phyloP scores from a whole-genome alignment of 352 stramenopile species.

The Phytophthora constricta region DNA sequence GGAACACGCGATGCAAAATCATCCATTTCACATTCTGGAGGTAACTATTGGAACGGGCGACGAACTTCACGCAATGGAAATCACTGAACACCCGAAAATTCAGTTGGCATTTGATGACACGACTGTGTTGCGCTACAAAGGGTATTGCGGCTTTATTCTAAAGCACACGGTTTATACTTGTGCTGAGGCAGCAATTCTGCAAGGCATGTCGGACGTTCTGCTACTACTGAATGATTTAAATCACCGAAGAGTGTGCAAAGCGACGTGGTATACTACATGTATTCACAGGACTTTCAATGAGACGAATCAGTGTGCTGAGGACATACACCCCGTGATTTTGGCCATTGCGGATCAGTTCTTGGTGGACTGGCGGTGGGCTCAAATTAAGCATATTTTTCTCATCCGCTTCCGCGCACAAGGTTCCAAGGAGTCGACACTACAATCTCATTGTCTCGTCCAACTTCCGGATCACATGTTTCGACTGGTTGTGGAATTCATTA shows the following conservation, averaged over 20 bases:
- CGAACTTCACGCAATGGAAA: background rate
- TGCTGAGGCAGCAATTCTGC: background rate
- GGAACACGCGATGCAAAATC: slow-evolving; percentile 3
- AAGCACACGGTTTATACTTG: background rate
- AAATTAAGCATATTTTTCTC: slow-evolving; percentile 12
- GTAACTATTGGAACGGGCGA: background rate
- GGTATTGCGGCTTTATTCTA: background rate
- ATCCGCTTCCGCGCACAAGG: background rate
- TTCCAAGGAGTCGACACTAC: too few relatives aligned
- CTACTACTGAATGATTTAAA: background rate
- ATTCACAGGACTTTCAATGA: background rate
- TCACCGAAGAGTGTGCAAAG: background rate
- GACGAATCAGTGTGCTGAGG: background rate
- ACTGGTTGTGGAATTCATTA: background rate
- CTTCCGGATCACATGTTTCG: slow-evolving; percentile 8
- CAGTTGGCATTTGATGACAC: background rate
- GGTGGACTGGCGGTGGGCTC: slow-evolving; percentile 5
- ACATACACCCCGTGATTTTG: background rate
- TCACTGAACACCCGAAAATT: slow-evolving; percentile 1
- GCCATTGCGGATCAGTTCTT: background rate
- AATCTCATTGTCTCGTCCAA: background rate
- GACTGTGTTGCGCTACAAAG: background rate
- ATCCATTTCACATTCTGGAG: slow-evolving; percentile 8
- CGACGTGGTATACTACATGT: background rate
- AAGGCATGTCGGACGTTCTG: background rate